These are phyloP conservation scores for Yamadazyma trypodendri DNA, from an alignment of 1,139 yeast genomes.

Conservation along the genomic window DNA sequence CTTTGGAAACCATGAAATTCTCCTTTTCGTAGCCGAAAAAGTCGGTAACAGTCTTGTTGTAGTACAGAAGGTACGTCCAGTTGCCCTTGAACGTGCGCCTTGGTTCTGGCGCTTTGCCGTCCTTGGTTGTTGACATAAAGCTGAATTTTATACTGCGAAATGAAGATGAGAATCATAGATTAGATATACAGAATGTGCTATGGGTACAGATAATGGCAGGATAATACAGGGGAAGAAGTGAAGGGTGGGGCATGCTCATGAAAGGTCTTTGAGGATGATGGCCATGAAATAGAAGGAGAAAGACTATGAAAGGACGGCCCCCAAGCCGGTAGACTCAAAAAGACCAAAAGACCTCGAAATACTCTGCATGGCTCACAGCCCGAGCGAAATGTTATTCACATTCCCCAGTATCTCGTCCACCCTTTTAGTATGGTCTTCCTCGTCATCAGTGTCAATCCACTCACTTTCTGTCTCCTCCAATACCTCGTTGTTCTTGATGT, in stretches of 20 bases:
- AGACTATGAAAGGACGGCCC: too few species aligned
- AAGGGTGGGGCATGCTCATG: too few species aligned
- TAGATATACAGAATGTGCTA: too few species aligned
- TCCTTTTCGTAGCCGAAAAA: constrained; percentile 13
- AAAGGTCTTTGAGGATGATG: too few species aligned
- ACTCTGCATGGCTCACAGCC: background rate
- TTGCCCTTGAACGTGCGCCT: constrained; percentile 20
- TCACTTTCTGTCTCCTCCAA: constrained; percentile 27
- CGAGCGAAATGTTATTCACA: constrained; percentile 5
- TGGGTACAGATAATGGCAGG: too few species aligned
- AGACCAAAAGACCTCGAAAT: too few species aligned
- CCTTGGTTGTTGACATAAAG: too few species aligned
- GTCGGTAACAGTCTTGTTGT: constrained; percentile 21
- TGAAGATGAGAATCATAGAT: too few species aligned
- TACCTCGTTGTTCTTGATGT: constrained; percentile 20
- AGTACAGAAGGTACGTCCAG: constrained; percentile 22
- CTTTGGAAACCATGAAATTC: constrained; percentile 5
- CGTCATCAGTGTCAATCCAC: constrained; percentile 38
- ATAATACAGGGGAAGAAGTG: too few species aligned
- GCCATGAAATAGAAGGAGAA: too few species aligned
- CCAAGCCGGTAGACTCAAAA: background rate
- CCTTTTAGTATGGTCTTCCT: constrained; percentile 10
- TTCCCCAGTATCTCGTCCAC: constrained; percentile 9
- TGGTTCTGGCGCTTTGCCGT: background rate
- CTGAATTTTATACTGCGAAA: too few species aligned